Base-by-base conservation (phyloP, 306 rosid genomes). In the Erythrophleum fordii region DNA sequence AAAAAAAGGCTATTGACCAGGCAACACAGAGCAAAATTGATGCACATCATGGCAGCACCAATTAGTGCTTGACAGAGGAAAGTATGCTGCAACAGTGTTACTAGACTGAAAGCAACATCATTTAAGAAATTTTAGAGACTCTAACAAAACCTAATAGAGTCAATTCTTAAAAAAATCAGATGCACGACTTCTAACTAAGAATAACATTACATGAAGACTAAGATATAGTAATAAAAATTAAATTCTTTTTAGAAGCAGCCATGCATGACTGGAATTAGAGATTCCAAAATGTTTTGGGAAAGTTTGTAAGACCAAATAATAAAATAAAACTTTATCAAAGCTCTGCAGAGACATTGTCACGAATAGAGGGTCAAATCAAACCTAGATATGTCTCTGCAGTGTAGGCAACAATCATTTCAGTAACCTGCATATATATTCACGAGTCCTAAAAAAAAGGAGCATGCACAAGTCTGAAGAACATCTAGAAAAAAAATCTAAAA, bases 61-160 rank as follows among this genome's bases (percentile, higher is more conserved):
- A 11, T 67, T 18, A 39, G 49, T 37, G 59, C 72, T 31, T 5
- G 1, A 78, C 60, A 79, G 7, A 76, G n/a, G 75, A 79, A 70
- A 77, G 62, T 23, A 28, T 51, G 62, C 64, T 20, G 26, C 67
- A 31, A 31, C 25, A 69, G 56, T 49, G 20, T 49, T 58, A 39
- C 52, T 52, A 51, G 29, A 82, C 70, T 78, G 82, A 52, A 31
- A 71, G 42, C 53, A 39, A 13, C 46, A 71, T 22, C 48, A 22
- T 12, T 69, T 18, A 39, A 68, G 22, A 56, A 69, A 69, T 31
- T 42, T 81, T 23, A 74, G 76, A 69, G 34, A 31, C 34, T 4
- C 34, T 56, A 53, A 8, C 22, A 48, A 76, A 59, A 44, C 73
- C 78, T n/a, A 48, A 41, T 41, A 60, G 35, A 18, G 52, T 26